These are phyloP conservation scores for Paramecium sonneborni DNA, from an alignment of 73 alveolate species.

Conservation along the genomic window DNA sequence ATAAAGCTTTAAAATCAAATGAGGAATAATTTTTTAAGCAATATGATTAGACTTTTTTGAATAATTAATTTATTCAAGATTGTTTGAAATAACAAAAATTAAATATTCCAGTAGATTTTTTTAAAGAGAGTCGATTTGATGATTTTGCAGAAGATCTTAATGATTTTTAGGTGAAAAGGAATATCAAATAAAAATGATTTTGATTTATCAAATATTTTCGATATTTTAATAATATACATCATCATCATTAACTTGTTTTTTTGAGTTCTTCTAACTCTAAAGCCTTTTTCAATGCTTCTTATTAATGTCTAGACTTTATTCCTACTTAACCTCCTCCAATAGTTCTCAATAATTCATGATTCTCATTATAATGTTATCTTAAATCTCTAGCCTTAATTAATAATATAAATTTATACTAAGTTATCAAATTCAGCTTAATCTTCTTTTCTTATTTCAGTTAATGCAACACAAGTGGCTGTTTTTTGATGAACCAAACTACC, in stretches of 20 bases:
- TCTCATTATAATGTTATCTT: conserved; percentile 71
- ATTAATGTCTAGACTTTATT: conserved; percentile 70
- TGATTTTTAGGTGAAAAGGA: neutral
- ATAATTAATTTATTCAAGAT: neutral
- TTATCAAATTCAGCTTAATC: conserved; percentile 85
- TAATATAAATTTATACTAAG: neutral
- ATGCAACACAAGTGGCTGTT: conserved; percentile 98
- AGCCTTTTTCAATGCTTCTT: conserved; percentile 72
- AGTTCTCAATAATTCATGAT: conserved; percentile 68
- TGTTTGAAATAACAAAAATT: neutral
- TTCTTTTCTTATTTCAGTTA: conserved; percentile 96
- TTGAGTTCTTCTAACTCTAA: conserved; percentile 71
- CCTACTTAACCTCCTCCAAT: conserved; percentile 75
- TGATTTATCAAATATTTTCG: neutral
- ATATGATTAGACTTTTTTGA: neutral
- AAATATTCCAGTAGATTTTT: conserved; percentile 8
- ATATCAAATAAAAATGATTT: neutral
- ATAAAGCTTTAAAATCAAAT: neutral
- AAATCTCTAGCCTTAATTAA: conserved; percentile 36
- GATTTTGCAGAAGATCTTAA: conserved; percentile 16
- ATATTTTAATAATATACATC: neutral
- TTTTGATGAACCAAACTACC: conserved; percentile 98
- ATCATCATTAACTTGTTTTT: conserved; percentile 77
- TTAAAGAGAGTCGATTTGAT: neutral
- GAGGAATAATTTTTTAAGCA: neutral